A percentile compares a stretch with the other conserved stretches of the same genome.
phyloP scores from a whole-genome alignment of 2,329 filamentous ascomycete species.

The Dothideomycetes sp. region DNA sequence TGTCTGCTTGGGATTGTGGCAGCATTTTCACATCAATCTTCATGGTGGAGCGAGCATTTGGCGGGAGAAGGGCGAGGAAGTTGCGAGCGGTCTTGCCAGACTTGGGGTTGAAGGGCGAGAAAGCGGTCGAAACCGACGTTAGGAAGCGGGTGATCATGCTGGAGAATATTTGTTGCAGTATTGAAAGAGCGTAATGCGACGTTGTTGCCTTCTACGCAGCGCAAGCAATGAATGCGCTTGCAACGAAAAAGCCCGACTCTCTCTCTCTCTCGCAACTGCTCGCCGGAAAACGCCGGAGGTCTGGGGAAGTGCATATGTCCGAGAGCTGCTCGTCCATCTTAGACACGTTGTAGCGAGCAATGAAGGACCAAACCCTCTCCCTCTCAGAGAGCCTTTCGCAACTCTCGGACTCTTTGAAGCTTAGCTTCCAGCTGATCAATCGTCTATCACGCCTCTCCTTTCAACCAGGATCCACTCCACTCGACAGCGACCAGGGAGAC shows the following conservation, averaged over 20 bases:
- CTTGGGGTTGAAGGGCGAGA: constrained; percentile 80
- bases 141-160: constrained; percentile 78
- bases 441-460: constrained; percentile 51
- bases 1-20: constrained; percentile 53
- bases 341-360: too few relatives aligned
- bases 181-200: too few relatives aligned
- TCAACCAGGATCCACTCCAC: constrained; percentile 52
- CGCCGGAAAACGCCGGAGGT: too few relatives aligned
- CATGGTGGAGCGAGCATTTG: constrained; percentile 66
- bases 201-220: too few relatives aligned
- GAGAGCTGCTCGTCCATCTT: too few relatives aligned
- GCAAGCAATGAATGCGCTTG: too few relatives aligned
- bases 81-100: constrained; percentile 71
- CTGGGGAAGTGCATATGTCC: too few relatives aligned
- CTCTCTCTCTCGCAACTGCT: too few relatives aligned
- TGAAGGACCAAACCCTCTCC: constrained; percentile 4
- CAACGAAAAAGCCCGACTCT: too few relatives aligned
- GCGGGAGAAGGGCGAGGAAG: constrained; percentile 77
- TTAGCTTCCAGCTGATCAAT: constrained; percentile 46
- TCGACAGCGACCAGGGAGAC: constrained; percentile 47
- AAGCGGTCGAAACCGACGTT: constrained; percentile 73
- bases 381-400: constrained; percentile 19
- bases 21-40: constrained; percentile 70
- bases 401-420: constrained; percentile 46
- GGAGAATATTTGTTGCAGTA: too few relatives aligned